phyloP scores from a whole-genome alignment of 495 filamentous ascomycete genomes.

The Neurospora africana region DNA sequence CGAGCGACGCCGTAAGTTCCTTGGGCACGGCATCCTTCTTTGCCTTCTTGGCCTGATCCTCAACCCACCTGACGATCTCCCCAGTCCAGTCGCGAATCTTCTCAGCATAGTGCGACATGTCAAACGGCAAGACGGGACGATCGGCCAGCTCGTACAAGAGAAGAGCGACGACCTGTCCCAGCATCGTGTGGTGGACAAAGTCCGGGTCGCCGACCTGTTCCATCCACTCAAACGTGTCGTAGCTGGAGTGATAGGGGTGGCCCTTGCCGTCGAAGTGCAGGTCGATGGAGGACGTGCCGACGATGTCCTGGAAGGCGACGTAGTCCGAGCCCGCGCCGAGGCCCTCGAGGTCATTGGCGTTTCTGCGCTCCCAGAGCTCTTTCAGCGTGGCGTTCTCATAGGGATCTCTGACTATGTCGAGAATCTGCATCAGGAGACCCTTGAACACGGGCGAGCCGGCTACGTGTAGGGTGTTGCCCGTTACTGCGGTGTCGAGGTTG shows the following conservation, averaged over 20 bases:
- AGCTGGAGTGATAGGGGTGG: slow-evolving; percentile 73
- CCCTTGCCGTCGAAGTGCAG: slow-evolving; percentile 61
- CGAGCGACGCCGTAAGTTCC: slow-evolving; percentile 33
- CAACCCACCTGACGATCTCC: slow-evolving; percentile 56
- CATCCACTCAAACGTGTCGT: slow-evolving; percentile 88
- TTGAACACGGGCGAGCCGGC: slow-evolving; percentile 69
- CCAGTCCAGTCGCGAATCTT: slow-evolving; percentile 49
- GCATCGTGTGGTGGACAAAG: slow-evolving; percentile 68
- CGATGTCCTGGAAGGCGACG: slow-evolving; percentile 85
- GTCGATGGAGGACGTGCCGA: slow-evolving; percentile 83
- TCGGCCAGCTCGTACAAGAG: slow-evolving; percentile 81
- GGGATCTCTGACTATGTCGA: slow-evolving; percentile 67
- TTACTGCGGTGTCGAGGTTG: slow-evolving; percentile 82
- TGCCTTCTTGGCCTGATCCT: slow-evolving; percentile 36
- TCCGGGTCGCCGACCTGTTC: slow-evolving; percentile 63
- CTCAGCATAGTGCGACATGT: slow-evolving; percentile 54
- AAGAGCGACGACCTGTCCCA: slow-evolving; percentile 71
- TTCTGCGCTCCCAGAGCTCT: slow-evolving; percentile 61
- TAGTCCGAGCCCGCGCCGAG: slow-evolving; percentile 81
- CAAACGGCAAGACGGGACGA: slow-evolving; percentile 69
- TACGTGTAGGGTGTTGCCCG: slow-evolving; percentile 62
- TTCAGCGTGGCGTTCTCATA: slow-evolving; percentile 60
- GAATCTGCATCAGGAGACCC: slow-evolving; percentile 55
- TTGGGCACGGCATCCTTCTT: background rate
- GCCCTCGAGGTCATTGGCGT: slow-evolving; percentile 48